These are phyloP conservation scores for Rosa lucieae DNA, from an alignment of 306 rosid genomes.

Conservation along the genomic window DNA sequence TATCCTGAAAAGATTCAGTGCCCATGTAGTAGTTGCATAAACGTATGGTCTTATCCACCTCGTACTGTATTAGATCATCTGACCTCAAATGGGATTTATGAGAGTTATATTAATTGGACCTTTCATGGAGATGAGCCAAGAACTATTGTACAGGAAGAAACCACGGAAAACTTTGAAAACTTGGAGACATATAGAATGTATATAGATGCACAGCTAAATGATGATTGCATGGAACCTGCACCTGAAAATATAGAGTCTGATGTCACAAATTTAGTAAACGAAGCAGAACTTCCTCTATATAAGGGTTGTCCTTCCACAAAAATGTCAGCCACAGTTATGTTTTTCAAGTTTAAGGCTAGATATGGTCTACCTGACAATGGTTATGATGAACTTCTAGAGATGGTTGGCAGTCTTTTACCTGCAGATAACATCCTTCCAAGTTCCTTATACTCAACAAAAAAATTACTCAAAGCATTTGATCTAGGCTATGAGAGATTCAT, in stretches of 20 bases:
- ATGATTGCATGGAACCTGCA: background rate
- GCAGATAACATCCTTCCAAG: background rate
- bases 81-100: background rate
- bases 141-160: background rate
- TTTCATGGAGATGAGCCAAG: no score
- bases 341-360: background rate
- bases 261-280: background rate
- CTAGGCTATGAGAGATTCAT: background rate
- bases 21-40: background rate
- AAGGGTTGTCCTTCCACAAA: background rate
- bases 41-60: background rate
- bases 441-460: background rate
- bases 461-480: background rate
- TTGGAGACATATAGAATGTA: background rate
- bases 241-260: background rate
- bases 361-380: background rate
- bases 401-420: background rate
- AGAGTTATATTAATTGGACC: no score
- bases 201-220: background rate
- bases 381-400: background rate
- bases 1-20: background rate
- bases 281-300: background rate
- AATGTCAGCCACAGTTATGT: background rate
- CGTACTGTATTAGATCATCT: background rate
- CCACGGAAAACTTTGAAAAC: background rate